Conservation (phyloP, 2,329 filamentous ascomycete species). For the Aureobasidium pullulans region DNA sequence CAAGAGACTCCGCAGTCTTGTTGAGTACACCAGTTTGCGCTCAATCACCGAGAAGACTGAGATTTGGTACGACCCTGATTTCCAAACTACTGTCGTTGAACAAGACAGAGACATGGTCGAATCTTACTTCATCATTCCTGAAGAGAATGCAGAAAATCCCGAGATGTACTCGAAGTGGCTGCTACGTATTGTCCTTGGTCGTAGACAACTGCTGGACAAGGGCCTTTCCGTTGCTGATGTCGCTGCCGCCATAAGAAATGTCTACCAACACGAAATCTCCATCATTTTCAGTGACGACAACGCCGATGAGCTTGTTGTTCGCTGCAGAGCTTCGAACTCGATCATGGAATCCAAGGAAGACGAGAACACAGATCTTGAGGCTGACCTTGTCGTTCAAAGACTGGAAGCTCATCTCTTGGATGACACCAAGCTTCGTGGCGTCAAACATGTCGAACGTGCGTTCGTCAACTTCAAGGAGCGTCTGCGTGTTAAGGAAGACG, state of each 20-base stretch:
- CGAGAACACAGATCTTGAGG: conserved; percentile 68
- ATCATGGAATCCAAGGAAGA: conserved; percentile 59
- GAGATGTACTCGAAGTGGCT: conserved; percentile 83
- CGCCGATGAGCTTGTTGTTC: conserved; percentile 88
- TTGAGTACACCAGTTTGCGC: conserved; percentile 90
- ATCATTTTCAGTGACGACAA: conserved; percentile 98
- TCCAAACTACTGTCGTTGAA: conserved; percentile 75
- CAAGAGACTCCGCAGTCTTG: conserved; percentile 76
- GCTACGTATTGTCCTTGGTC: conserved; percentile 84
- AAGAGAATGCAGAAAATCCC: conserved; percentile 61
- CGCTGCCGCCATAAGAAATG: conserved; percentile 78
- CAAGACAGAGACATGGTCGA: conserved; percentile 92
- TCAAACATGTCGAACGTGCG: conserved; percentile 78
- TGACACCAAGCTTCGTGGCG: conserved; percentile 82
- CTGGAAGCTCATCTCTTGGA: conserved; percentile 88
- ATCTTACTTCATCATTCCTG: conserved; percentile 90
- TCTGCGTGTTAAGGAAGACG: conserved; percentile 60
- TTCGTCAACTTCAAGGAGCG: conserved; percentile 80
- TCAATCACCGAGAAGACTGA: conserved; percentile 88
- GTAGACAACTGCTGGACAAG: conserved; percentile 93
- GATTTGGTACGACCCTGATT: conserved; percentile 94
- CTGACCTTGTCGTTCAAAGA: conserved; percentile 88
- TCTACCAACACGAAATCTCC: conserved; percentile 76
- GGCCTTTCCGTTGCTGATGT: conserved; percentile 87
- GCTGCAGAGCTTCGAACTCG: conserved; percentile 53